phyloP scores from a whole-genome alignment of 164 flowering plant genomes.

The Malania oleifera region DNA sequence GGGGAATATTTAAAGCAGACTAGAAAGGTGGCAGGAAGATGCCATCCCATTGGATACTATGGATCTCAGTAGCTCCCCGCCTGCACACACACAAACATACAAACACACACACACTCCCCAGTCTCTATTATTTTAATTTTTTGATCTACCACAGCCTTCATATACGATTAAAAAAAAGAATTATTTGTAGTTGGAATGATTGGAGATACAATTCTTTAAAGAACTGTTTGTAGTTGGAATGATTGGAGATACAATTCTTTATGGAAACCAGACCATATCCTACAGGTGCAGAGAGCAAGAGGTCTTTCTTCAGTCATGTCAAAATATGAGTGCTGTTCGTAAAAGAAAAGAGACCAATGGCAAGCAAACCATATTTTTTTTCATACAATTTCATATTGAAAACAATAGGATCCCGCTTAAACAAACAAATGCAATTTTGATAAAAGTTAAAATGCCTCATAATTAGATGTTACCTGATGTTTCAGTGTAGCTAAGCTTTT shows the following conservation, averaged over 20 bases:
- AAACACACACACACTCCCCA: no score
- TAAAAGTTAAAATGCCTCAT: not conserved
- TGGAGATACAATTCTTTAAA: no score
- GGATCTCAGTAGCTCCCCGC: no score
- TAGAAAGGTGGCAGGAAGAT: not conserved
- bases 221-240: no score
- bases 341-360: not conserved
- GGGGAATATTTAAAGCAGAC: not conserved
- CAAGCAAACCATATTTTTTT: not conserved
- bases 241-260: no score
- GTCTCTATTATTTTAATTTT: no score
- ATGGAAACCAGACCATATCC: no score
- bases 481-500: conserved; percentile 92
- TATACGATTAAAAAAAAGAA: no score
- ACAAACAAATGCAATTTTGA: not conserved
- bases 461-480: conserved; percentile 58
- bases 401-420: not conserved
- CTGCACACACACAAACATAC: no score
- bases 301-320: not conserved
- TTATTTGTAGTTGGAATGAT: no score
- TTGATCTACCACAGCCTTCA: no score
- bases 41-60: not conserved
- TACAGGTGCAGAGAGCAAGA: not conserved
- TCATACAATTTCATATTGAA: not conserved
- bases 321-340: no score